phyloP scores from a whole-genome alignment of 2,329 filamentous ascomycete species.

The Akanthomyces dipterigenus region DNA sequence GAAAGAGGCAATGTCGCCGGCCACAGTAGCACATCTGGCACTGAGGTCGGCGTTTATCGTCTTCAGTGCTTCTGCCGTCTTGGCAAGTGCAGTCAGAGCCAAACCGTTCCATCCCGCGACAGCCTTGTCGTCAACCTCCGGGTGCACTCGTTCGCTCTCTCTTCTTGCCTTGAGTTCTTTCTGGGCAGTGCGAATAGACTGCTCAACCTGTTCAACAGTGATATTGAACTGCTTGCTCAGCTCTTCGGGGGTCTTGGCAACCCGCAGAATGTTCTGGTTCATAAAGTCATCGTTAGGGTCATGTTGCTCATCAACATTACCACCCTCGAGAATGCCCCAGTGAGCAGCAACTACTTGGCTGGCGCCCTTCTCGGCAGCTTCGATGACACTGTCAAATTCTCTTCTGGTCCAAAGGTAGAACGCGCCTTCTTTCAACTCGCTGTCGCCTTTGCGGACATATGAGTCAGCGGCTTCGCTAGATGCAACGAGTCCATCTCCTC shows the following conservation, averaged over 20 bases:
- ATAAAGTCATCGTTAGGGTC: slow-evolving; percentile 93
- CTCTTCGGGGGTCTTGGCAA: slow-evolving; percentile 59
- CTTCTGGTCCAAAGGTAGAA: slow-evolving; percentile 92
- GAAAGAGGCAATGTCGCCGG: slow-evolving; percentile 63
- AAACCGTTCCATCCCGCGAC: slow-evolving; percentile 85
- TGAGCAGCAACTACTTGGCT: slow-evolving; percentile 72
- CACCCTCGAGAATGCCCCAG: slow-evolving; percentile 76
- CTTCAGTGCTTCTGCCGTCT: slow-evolving; percentile 63
- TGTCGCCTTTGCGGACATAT: slow-evolving; percentile 63
- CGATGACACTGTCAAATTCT: slow-evolving; percentile 72
- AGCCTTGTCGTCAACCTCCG: slow-evolving; percentile 80
- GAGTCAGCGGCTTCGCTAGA: slow-evolving; percentile 91
- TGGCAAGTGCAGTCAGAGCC: slow-evolving; percentile 74
- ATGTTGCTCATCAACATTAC: slow-evolving; percentile 75
- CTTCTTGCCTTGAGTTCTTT: slow-evolving; percentile 64
- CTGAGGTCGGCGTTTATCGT: slow-evolving; percentile 51
- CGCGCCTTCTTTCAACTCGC: slow-evolving; percentile 80
- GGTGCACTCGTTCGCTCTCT: slow-evolving; percentile 66
- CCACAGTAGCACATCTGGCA: slow-evolving; percentile 55
- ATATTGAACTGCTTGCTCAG: slow-evolving; percentile 71
- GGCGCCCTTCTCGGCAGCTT: slow-evolving; percentile 43
- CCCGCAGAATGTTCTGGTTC: slow-evolving; percentile 80
- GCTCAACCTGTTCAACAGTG: slow-evolving; percentile 59
- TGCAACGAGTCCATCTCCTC: slow-evolving; percentile 67
- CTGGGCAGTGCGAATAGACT: slow-evolving; percentile 60